Evolutionary conservation across 192 early-diverging fungal species (phyloP), one percentile per base, ranked within the genome.

Genomic region (Coemansia sp.): DNA sequence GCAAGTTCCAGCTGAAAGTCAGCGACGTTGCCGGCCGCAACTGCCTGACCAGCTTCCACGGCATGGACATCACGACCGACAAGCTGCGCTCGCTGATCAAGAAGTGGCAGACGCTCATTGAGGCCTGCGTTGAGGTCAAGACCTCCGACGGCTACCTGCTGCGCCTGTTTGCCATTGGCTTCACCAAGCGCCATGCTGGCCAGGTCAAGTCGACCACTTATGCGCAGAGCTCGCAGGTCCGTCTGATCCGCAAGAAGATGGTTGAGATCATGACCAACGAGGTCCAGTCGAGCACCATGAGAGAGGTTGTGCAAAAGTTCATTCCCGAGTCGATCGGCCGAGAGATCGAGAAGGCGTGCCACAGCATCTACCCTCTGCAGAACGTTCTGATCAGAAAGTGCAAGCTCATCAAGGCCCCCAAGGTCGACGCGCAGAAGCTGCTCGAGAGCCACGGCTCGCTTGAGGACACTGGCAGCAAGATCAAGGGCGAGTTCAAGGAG

Each of bases 231-330:
- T 86, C 94, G 62, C 97, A 99, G 86, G 93, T 99, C 86, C 92
- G 93, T 67, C 84, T 86, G 79, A 98, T 99, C 85, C 94, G 97
- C 85, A 96, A 98, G 90, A 97, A 98, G 93, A 99, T 99, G 94
- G 95, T 94, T 82, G 97, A 99, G 86, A 92, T 98, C 86, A 94
- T 98, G 86, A 86, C 79, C 66, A 83, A 84, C 60, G 92, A 96
- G 86, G 90, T 90, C 55, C 62, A 86, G 65, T 76, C 86, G 22
- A 91, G 91, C 86, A 93, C 95, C 82, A 87, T 99, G 81, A 94
- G 94, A 87, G 94, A 95, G 80, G 83, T 98, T 24, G 91, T 99
- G 76, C 82, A 86, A 75, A 98, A 98, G 92, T 90, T 99, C 78
- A 89, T 95, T 69, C 87, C 93, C 63, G 97, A 99, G 83, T 87